Base-by-base conservation (phyloP, 352 stramenopile genomes). In the Aphanomyces euteiches region DNA sequence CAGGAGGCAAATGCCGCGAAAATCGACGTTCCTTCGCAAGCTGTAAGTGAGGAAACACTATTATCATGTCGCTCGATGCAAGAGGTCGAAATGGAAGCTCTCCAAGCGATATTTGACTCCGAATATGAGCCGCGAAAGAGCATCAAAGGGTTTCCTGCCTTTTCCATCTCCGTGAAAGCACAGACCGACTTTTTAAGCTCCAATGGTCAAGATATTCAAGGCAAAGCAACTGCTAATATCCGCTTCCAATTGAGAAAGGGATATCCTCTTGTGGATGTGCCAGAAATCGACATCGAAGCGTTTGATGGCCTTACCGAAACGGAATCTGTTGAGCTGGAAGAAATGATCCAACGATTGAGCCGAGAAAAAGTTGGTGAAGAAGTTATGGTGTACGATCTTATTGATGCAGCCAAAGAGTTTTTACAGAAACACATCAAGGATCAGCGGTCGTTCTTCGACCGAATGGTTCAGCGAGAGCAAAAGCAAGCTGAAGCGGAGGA, bases 371-470 rank as follows among this genome's bases (percentile, higher is more conserved):
- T 47, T n/a, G 90, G 92, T 56, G 53, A 92, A 21, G 83, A 92
- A 36, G 85, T 83, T 34, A 88, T 83, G 73, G 75, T 92, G 19
- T 92, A 93, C 78, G 86, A 95, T 69, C 79, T 95, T 45, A 84
- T 95, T 56, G 80, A 89, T 71, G 84, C 85, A 67, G 83, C 87
- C 17, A 89, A 82, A 7, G 88, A 95, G 43, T 95, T 90, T 58
- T 81, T 95, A 28, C 79, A 90, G 59, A 83, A 90, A 45, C 84
- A 92, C 69, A 64, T 90, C 19, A 91, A 92, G 56, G 83, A 92
- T 74, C 84, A 90, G 76, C 88, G 82, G 65, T 92, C 83, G 28
- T 93, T 95, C 76, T 93, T 93, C 21, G 88, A 95, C 50, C 84
- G 94, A 66, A 95, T 95, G 88, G 80, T 94, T 34, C 85, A 90